A percentile compares a stretch with the other conserved stretches of the same genome.
phyloP scores from a whole-genome alignment of 2,329 filamentous ascomycete genomes.

The Exophiala spinifera region DNA sequence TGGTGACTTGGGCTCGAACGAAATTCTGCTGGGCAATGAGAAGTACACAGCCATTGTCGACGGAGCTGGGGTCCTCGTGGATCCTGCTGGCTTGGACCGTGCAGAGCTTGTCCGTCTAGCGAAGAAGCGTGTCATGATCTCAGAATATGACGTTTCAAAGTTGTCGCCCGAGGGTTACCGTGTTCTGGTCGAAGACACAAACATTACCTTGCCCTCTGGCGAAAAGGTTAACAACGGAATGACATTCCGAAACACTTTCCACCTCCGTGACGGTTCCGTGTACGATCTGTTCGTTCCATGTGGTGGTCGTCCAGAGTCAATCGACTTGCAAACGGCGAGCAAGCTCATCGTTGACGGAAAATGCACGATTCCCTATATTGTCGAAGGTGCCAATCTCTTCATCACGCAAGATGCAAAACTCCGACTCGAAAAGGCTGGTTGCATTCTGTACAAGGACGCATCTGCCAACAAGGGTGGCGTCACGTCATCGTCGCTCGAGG shows the following conservation, averaged over 20 bases:
- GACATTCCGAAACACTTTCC: slow-evolving; percentile 95
- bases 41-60: slow-evolving; percentile 96
- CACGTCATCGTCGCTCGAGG: slow-evolving; percentile 93
- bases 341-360: slow-evolving; percentile 90
- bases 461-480: slow-evolving; percentile 98
- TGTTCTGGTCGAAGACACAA: slow-evolving; percentile 85
- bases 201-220: slow-evolving; percentile 80
- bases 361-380: slow-evolving; percentile 83
- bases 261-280: slow-evolving; percentile 71
- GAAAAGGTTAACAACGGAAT: slow-evolving; percentile 89
- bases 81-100: slow-evolving; percentile 83
- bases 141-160: slow-evolving; percentile 78
- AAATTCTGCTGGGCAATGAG: slow-evolving; percentile 93
- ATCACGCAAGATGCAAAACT: slow-evolving; percentile 98
- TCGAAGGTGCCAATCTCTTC: slow-evolving; percentile 97
- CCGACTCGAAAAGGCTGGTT: slow-evolving; percentile 89
- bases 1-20: slow-evolving; percentile 94
- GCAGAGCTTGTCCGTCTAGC: slow-evolving; percentile 81
- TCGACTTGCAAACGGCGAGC: slow-evolving; percentile 82
- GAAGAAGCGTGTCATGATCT: slow-evolving; percentile 84
- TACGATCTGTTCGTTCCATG: slow-evolving; percentile 94
- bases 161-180: slow-evolving; percentile 86
- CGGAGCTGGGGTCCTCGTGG: slow-evolving; percentile 88
- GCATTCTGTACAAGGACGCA: slow-evolving; percentile 94
- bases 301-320: slow-evolving; percentile 92